Evolutionary conservation across 768 basidiomycete genomes (phyloP), one percentile per base, ranked within the genome.

Genomic region (Multifurca ochricompacta): DNA sequence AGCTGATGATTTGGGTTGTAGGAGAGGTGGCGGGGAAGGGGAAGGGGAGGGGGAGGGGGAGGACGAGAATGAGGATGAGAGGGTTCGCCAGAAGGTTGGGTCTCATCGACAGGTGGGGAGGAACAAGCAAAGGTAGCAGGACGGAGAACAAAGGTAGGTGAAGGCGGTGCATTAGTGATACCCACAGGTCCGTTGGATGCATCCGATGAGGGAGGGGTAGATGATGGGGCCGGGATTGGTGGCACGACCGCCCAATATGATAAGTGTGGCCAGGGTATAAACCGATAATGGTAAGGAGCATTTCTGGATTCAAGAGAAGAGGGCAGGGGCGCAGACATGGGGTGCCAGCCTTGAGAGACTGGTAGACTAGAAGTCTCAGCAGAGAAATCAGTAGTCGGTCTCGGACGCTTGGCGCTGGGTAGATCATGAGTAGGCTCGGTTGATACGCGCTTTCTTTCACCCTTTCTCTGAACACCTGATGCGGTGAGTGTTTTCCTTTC

Each of bases 101-200:
- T 50, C 31, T 41, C 50, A 18, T 51, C 23, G 21, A 30, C 41
- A 35, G 50, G 50, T 14, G 50, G 34, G 5, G n/a, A 14, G 19
- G 50, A 31, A 5, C 27, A 23, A 11, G 50, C 37, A 43, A 51
- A 51, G 19, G 40, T 51, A 10, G 50, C 50, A 10, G 50, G 50
- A 34, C 50, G 50, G 23, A 51, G 50, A 14, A 51, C 21, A 14
- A 51, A 51, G 13, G 23, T 51, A 18, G 50, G 40, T 14, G 50
- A 32, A 18, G 50, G 41, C 16, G 40, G 41, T 32, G 41, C 23
- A 2, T 8, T 27, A 27, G 41, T 19, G 1, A 21, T 3, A n/a
- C 42, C 31, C n/a, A 28, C 40, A 21, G 41, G 25, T 13, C 34
- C 41, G n/a, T 43, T 40, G 1, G 50, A 42, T 35, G 32, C 14